Evolutionary conservation across 805 yeast species (phyloP), one percentile per base, ranked within the genome.

Genomic region (Lipomyces chichibuensis): DNA sequence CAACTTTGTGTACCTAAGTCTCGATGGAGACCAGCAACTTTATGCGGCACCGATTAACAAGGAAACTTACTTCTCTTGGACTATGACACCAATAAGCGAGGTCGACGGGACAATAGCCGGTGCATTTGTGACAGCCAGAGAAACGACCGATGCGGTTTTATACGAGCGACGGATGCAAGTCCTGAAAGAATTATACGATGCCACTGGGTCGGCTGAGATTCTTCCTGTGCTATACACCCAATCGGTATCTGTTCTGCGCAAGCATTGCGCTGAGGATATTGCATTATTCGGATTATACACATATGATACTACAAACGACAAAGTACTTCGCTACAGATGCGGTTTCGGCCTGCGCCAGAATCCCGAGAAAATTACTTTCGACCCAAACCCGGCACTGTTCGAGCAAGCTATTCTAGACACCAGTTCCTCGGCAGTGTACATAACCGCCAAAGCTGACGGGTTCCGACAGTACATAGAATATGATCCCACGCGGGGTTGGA

Each of bases 111-210:
- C 74, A 14, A 69, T 74, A 1, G 74, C 73, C 58, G 72, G 74
- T 33, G 59, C 69, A 23, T 66, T 73, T 46, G 69, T 62, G 17
- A 60, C 72, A 1, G 72, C 76, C 11, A 35, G 59, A 17, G 66
- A 66, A 49, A 74, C 73, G 29, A 78, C 80, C 74, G 71, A 71
- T 37, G 73, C 71, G n/a, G 62, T 75, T 33, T 59, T 70, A 46
- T 56, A 64, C 54, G 72, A 64, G 33, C 72, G 72, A 7, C 62
- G 71, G 23, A 64, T 68, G 56, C 66, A 39, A 23, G 67, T 60
- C 14, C 59, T 69, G 17, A 57, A 60, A 52, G 72, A 69, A 23
- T 37, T 69, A 14, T 65, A 65, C 63, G 69, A 65, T 32, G 69
- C 71, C 53, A 69, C 69, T 8, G 67, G 65, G 23, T 27, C 63